Conservation (phyloP, 2,329 filamentous ascomycete species). For the Trichoderma sp. region DNA sequence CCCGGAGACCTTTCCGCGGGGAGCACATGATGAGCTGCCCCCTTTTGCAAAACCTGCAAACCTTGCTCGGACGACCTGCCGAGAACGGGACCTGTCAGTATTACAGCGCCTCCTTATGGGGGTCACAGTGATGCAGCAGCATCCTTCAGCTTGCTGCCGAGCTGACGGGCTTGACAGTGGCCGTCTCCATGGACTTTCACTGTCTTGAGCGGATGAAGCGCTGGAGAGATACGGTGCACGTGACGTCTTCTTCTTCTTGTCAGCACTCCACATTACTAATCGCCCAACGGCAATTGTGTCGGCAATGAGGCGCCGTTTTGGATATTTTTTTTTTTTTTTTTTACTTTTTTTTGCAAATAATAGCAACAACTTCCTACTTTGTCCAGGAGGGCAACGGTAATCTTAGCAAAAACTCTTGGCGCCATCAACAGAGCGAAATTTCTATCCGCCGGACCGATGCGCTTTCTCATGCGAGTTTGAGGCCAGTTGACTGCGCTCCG, state of each 20-base stretch:
- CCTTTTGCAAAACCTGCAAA: not conserved
- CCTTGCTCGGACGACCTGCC: not conserved
- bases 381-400: not conserved
- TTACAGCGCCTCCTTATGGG: not conserved
- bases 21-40: not conserved
- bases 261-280: not conserved
- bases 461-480: conserved; percentile 8
- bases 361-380: not conserved
- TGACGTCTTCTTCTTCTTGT: not conserved
- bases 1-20: not conserved
- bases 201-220: not conserved
- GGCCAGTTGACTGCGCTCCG: not conserved
- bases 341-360: too few relatives aligned
- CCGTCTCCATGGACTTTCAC: not conserved
- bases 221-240: not conserved
- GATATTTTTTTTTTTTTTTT: too few relatives aligned
- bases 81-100: not conserved
- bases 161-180: not conserved
- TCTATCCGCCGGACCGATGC: conserved; percentile 11
- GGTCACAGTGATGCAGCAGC: not conserved
- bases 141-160: not conserved
- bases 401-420: not conserved
- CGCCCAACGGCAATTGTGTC: not conserved
- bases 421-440: conserved; percentile 7
- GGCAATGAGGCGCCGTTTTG: conserved; percentile 7